These are phyloP conservation scores for Xylaria hypoxylon DNA, from an alignment of 2,329 filamentous ascomycete genomes.

Conservation along the genomic window DNA sequence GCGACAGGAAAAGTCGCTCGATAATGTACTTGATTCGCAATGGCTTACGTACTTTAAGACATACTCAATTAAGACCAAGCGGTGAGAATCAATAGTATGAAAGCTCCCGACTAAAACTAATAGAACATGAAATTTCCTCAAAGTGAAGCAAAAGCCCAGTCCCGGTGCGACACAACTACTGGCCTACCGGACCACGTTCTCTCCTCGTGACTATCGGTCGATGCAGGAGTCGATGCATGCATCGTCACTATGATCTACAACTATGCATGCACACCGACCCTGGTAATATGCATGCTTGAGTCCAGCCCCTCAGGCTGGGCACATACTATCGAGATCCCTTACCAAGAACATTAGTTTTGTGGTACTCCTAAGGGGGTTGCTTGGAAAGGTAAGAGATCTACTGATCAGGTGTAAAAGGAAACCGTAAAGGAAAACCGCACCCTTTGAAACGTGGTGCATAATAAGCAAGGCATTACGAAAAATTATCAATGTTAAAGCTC, in stretches of 20 bases:
- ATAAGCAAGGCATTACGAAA: background rate
- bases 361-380: background rate
- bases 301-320: background rate
- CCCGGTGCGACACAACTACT: background rate
- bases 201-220: background rate
- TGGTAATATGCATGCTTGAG: conserved; percentile 8
- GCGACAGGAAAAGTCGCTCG: no score
- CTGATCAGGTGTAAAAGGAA: background rate
- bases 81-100: no score
- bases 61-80: no score
- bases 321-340: background rate
- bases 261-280: conserved; percentile 5
- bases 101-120: no score
- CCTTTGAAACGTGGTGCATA: no score
- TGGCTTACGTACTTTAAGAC: no score
- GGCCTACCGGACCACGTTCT: background rate
- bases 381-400: background rate
- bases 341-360: background rate
- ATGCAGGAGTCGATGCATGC: conserved; percentile 7
- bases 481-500: background rate
- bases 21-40: no score
- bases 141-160: background rate
- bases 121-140: no score
- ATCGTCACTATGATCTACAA: background rate
- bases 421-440: no score